Conservation (phyloP, 768 basidiomycete species). For the Psilocybe cyanescens region DNA sequence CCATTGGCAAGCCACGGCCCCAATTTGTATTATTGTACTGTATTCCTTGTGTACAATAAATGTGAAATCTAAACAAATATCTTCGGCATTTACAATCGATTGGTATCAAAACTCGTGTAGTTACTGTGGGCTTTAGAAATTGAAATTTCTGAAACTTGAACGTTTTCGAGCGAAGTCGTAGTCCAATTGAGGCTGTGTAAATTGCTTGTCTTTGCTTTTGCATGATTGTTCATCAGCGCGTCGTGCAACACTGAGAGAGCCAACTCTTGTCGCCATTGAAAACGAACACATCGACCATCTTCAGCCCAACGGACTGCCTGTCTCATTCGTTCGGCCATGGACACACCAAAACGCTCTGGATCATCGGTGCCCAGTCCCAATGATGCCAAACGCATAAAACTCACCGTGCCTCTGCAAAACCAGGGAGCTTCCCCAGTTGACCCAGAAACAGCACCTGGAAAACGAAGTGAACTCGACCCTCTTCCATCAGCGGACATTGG, state of each 20-base stretch:
- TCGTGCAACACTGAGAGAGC: slow-evolving; percentile 11
- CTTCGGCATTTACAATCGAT: neutral
- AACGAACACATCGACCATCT: slow-evolving; percentile 1
- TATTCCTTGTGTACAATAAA: too few species aligned
- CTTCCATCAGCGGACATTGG: slow-evolving; percentile 78
- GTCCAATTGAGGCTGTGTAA: neutral
- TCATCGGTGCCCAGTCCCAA: slow-evolving; percentile 55
- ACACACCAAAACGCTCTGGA: slow-evolving; percentile 68
- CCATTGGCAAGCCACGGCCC: neutral
- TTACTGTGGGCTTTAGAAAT: too few species aligned
- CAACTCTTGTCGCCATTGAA: slow-evolving; percentile 12
- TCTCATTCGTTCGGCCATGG: slow-evolving; percentile 38
- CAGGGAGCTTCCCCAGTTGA: slow-evolving; percentile 80
- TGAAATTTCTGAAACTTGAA: neutral
- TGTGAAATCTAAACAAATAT: neutral
- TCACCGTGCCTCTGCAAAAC: slow-evolving; percentile 53
- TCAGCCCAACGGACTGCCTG: neutral
- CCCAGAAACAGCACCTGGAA: slow-evolving; percentile 78
- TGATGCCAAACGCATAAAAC: slow-evolving; percentile 62
- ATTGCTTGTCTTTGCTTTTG: slow-evolving; percentile 14
- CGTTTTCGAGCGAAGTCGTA: neutral
- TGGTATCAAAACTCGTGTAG: too few species aligned
- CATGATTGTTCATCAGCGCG: slow-evolving; percentile 15
- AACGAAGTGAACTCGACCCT: slow-evolving; percentile 88
- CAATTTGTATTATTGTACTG: neutral